Evolutionary conservation across 1,284 basidiomycete species (phyloP).

Genomic region (Malassezia slooffiae): DNA sequence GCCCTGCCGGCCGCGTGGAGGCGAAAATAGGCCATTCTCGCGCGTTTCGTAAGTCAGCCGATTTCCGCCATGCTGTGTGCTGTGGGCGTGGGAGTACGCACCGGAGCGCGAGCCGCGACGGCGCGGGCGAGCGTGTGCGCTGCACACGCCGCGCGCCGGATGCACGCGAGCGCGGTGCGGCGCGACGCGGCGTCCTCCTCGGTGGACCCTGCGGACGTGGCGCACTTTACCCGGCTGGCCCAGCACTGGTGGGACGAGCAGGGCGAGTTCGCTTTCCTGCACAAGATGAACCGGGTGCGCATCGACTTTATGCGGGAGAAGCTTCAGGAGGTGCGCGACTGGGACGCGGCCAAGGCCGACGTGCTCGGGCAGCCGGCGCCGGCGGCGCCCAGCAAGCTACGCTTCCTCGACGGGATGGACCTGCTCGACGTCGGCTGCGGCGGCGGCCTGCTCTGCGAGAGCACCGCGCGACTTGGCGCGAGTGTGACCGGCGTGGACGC

Average conservation of each 20-base stretch:
- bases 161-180: no score
- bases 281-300: slow-evolving; percentile 88
- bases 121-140: neutral
- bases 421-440: slow-evolving; percentile 85
- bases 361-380: slow-evolving; percentile 2
- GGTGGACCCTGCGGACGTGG: slow-evolving; percentile 49
- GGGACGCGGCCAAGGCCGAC: slow-evolving; percentile 28
- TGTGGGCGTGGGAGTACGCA: no score
- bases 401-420: slow-evolving; percentile 53
- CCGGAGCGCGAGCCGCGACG: no score
- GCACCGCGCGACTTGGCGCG: slow-evolving; percentile 74
- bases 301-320: slow-evolving; percentile 77
- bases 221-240: slow-evolving; percentile 81
- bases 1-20: no score
- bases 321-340: slow-evolving; percentile 41
- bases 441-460: slow-evolving; percentile 87
- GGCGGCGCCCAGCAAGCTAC: slow-evolving; percentile 34
- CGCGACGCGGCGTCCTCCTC: slow-evolving; percentile 17
- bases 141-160: neutral
- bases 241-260: slow-evolving; percentile 93
- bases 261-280: slow-evolving; percentile 79
- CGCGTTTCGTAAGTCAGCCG: no score
- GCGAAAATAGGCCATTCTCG: no score
- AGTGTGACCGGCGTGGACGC: slow-evolving; percentile 81
- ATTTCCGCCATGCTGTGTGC: no score